Conservation (phyloP, 805 yeast species). For the Metschnikowia matae region DNA sequence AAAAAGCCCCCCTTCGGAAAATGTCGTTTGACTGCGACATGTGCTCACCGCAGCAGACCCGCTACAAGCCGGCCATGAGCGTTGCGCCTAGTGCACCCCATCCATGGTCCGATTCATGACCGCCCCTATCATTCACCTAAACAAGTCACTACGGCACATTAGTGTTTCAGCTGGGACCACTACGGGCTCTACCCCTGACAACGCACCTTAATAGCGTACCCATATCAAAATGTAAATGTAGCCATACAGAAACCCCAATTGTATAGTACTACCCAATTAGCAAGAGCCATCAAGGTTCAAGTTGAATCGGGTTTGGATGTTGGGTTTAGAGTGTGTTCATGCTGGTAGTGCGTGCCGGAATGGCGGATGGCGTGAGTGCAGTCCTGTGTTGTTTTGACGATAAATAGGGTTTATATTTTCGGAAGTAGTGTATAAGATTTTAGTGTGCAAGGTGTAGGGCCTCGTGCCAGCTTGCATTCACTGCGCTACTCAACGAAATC, state of each 20-base stretch:
- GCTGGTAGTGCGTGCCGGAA: not conserved
- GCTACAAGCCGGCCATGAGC: constrained; percentile 1
- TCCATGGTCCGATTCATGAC: not conserved
- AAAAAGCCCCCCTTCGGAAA: constrained; percentile 4
- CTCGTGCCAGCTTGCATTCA: constrained; percentile 5
- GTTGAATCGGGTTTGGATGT: not conserved
- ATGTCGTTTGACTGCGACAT: constrained; percentile 5
- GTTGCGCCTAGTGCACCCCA: not conserved
- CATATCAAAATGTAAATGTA: no score
- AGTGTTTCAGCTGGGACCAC: not conserved
- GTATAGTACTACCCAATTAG: not conserved
- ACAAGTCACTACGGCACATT: not conserved
- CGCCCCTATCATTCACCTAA: not conserved
- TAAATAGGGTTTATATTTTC: constrained; percentile 1
- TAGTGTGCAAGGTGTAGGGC: constrained; percentile 5
- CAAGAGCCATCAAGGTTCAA: not conserved
- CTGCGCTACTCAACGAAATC: constrained; percentile 5
- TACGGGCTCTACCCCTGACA: not conserved
- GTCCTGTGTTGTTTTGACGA: not conserved
- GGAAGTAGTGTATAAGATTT: constrained; percentile 2
- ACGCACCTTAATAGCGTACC: not conserved
- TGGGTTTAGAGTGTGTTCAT: not conserved
- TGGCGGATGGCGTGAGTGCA: not conserved
- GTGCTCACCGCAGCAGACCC: constrained; percentile 4
- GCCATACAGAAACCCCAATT: no score